Evolutionary conservation across 192 early-diverging fungal species (phyloP), one percentile per base, ranked within the genome.

Genomic region (Bifiguratus adelaidae): DNA sequence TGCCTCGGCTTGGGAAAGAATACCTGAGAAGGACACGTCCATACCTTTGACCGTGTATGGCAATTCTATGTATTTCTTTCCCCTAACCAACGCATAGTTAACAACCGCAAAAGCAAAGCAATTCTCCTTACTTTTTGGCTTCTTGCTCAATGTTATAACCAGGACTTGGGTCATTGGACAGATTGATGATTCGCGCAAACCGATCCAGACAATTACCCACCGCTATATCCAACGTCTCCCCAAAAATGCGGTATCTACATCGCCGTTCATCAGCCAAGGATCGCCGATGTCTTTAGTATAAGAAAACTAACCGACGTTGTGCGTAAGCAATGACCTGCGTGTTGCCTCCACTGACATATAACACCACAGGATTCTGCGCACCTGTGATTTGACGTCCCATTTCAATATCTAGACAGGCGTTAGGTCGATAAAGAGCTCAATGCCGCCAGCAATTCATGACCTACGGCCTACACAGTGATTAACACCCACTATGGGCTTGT

Each of bases 301-400:
- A 13, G 6, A 43, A 15, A 43, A 56, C 42, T 35, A 53, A 91
- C 55, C 89, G 68, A 30, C 88, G 74, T 47, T 92, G 83, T 21
- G 94, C 82, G 58, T 95, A 99, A 0, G 95, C 94, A 70, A 99
- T 97, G 5, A 99, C 94, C 64, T 99, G 95, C 0, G 95, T 99
- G 61, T 99, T 99, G 21, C 95, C 95, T 16, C 95, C 95, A 52
- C 85, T 89, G 13, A 99, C 95, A 58, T 99, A 99, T 0, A 99
- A 71, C 13, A 99, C 91, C 2, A 99, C 84, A 1, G 95, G 95
- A 52, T 99, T 89, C 9, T 81, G 41, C 0, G 95, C 95, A 15
- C 85, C 87, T 15, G 95, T 99, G 34, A 99, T 91, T 57, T 92
- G 81, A 21, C 95, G 70, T 3, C 95, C 95, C 95, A 99, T 99